Conservation (phyloP, 192 early-diverging fungal species). For the Podila clonocystis region DNA sequence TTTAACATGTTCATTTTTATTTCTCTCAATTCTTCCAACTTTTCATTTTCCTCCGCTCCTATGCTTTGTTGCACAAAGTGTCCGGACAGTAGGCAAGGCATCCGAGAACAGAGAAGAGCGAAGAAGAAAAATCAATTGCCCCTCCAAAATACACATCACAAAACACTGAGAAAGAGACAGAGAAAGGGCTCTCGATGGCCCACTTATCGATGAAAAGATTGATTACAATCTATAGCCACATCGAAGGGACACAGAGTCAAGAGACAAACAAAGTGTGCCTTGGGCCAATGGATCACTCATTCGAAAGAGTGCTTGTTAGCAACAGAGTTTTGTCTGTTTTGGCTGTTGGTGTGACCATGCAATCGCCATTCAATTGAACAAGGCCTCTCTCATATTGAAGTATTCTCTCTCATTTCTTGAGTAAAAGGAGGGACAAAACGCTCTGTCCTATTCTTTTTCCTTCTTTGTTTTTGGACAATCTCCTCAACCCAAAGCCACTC, state of each 20-base stretch:
- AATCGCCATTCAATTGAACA: neutral
- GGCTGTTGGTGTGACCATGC: neutral
- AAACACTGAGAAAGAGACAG: neutral
- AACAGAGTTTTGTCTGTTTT: neutral
- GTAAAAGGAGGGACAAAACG: no score
- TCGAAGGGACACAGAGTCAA: no score
- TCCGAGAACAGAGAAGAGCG: neutral
- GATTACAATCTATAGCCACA: neutral
- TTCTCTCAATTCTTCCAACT: no score
- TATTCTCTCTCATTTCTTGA: no score
- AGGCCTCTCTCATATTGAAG: no score
- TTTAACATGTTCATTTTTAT: no score
- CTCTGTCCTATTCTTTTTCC: neutral
- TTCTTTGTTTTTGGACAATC: neutral
- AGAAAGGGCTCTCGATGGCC: neutral
- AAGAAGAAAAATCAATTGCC: neutral
- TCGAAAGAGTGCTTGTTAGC: no score
- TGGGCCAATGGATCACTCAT: no score
- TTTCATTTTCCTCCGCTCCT: neutral
- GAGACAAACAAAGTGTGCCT: no score
- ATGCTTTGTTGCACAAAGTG: slow-evolving; percentile 5
- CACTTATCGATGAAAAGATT: slow-evolving; percentile 5
- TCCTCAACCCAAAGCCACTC: neutral
- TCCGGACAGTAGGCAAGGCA: neutral
- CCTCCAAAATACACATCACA: neutral